Percentiles rank a stretch among this genome's conserved stretches.
Evolutionary conservation across 192 early-diverging fungal species (phyloP).

Genomic region (Backusella mclennaniae): DNA sequence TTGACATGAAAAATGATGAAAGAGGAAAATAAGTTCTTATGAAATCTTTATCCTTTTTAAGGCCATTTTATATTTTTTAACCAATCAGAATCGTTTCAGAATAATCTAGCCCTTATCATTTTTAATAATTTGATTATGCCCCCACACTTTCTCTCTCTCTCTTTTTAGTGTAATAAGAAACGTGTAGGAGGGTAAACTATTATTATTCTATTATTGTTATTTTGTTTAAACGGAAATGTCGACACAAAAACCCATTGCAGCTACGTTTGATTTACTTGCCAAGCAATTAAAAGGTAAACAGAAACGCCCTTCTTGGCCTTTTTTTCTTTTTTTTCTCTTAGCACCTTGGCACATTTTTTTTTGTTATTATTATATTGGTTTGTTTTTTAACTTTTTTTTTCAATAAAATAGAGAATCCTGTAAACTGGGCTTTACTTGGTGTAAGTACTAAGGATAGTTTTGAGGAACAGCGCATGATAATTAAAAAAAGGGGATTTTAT

Average conservation of each 20-base stretch:
- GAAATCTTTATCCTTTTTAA: background rate
- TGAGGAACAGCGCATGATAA: background rate
- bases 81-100: background rate
- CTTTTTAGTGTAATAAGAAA: background rate
- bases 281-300: background rate
- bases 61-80: background rate
- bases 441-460: constrained; percentile 15
- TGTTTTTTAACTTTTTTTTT: background rate
- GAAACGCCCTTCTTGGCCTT: background rate
- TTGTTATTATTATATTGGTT: background rate
- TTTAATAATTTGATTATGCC: background rate
- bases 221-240: background rate
- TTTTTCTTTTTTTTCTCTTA: background rate
- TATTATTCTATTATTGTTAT: background rate
- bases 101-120: background rate
- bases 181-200: no score
- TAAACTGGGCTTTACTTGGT: constrained; percentile 65
- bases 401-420: constrained; percentile 47
- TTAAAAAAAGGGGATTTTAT: background rate
- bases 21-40: background rate
- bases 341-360: background rate
- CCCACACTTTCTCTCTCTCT: background rate
- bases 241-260: constrained; percentile 6
- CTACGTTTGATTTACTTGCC: background rate
- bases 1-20: background rate